A percentile compares a stretch with the other conserved stretches of the same genome.
These are phyloP conservation scores for Polyporus tsugae DNA, from an alignment of 1,284 basidiomycete species.

Conservation along the genomic window DNA sequence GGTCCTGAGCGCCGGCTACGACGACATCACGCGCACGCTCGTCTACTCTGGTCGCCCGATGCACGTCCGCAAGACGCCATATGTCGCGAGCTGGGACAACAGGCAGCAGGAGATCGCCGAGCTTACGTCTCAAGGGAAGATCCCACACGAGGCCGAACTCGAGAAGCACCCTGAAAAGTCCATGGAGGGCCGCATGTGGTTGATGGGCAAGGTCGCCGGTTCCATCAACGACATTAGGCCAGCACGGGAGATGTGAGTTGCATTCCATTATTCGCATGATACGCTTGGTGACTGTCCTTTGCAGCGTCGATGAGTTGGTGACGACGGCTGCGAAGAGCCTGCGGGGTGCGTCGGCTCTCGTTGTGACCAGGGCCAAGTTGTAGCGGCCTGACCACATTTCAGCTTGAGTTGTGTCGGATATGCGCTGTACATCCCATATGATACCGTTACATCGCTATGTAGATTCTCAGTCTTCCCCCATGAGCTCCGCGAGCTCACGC, in stretches of 20 bases:
- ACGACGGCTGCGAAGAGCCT: conserved; percentile 59
- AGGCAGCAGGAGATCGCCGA: conserved; percentile 65
- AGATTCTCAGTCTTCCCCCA: conserved; percentile 58
- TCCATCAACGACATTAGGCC: conserved; percentile 82
- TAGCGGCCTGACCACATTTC: conserved; percentile 34
- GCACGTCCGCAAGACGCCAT: conserved; percentile 81
- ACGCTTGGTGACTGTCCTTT: conserved; percentile 18
- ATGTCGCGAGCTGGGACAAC: conserved; percentile 73
- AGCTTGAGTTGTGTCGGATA: background rate
- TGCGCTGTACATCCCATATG: background rate
- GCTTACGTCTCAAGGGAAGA: conserved; percentile 70
- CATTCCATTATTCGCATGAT: background rate
- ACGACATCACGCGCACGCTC: conserved; percentile 76
- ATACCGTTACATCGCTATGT: background rate
- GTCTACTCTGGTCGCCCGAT: conserved; percentile 89
- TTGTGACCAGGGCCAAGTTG: conserved; percentile 53
- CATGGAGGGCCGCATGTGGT: conserved; percentile 66
- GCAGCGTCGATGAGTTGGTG: conserved; percentile 77
- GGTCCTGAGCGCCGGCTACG: conserved; percentile 70
- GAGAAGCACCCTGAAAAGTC: conserved; percentile 74
- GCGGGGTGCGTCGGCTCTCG: conserved; percentile 45
- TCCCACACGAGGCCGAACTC: conserved; percentile 82
- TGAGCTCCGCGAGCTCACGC: conserved; percentile 80
- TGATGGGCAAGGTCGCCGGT: conserved; percentile 90
- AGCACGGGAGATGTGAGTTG: conserved; percentile 79